These are phyloP conservation scores for Sclerotinia sclerotiorum DNA, from an alignment of 2,329 filamentous ascomycete species.

Conservation along the genomic window DNA sequence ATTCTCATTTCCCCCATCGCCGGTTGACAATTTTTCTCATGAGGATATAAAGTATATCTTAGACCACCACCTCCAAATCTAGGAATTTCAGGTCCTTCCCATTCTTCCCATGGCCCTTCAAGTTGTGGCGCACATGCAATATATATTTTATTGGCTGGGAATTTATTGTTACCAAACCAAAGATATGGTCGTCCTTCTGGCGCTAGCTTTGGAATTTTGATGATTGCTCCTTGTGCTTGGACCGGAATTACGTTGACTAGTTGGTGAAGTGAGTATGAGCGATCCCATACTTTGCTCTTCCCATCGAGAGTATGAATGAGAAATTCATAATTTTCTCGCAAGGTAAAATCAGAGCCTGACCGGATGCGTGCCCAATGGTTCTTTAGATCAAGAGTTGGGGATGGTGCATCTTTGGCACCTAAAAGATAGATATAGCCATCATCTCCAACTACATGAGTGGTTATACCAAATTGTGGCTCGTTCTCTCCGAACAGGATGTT, in stretches of 20 bases:
- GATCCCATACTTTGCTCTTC: constrained; percentile 11
- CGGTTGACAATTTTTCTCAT: background rate
- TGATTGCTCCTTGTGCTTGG: constrained; percentile 15
- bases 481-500: constrained; percentile 1
- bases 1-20: constrained; percentile 4
- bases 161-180: constrained; percentile 16
- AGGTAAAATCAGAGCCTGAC: constrained; percentile 2
- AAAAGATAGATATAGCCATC: constrained; percentile 15
- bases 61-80: background rate
- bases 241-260: background rate
- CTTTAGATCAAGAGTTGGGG: constrained; percentile 11
- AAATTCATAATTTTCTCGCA: constrained; percentile 15
- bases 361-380: constrained; percentile 14
- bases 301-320: constrained; percentile 13
- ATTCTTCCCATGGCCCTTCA: constrained; percentile 14
- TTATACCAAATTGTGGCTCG: constrained; percentile 15
- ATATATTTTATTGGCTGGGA: constrained; percentile 1
- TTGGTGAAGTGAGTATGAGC: constrained; percentile 9
- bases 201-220: background rate
- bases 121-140: background rate
- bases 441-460: background rate
- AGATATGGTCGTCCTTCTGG: constrained; percentile 10
- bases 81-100: constrained; percentile 11
- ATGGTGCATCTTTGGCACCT: constrained; percentile 10
- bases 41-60: constrained; percentile 18